Evolutionary conservation across 164 flowering plant genomes (phyloP).

Genomic region (Stephania japonica): DNA sequence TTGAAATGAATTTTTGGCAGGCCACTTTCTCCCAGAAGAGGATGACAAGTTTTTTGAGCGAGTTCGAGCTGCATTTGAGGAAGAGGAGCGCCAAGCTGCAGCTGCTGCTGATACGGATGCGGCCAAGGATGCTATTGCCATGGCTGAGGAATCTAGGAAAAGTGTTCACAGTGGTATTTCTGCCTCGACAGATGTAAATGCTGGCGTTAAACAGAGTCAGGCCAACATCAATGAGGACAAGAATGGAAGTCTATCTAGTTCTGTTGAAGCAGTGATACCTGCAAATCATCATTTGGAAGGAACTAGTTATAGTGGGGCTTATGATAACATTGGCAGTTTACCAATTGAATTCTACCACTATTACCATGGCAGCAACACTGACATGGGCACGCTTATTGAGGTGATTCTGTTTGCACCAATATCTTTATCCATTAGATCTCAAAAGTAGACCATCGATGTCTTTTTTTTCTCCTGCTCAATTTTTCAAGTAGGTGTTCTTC

Average conservation of each 20-base stretch:
- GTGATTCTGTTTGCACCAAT: constrained; percentile 26
- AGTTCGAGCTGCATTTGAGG: constrained; percentile 93
- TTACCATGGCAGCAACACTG: constrained; percentile 87
- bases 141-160: constrained; percentile 72
- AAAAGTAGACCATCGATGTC: not conserved
- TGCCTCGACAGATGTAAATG: constrained; percentile 23
- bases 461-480: not conserved
- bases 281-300: constrained; percentile 26
- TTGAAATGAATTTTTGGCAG: constrained; percentile 28
- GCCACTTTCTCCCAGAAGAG: constrained; percentile 95
- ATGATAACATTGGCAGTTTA: constrained; percentile 49
- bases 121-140: constrained; percentile 84
- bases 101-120: constrained; percentile 77
- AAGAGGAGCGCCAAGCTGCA: constrained; percentile 68
- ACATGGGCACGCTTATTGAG: constrained; percentile 95
- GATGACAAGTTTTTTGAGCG: constrained; percentile 93
- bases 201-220: constrained; percentile 17
- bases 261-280: constrained; percentile 21
- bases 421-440: not conserved
- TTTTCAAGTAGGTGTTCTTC: not conserved
- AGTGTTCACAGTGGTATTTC: constrained; percentile 20
- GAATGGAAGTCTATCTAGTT: constrained; percentile 10
- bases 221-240: constrained; percentile 17
- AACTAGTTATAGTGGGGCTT: constrained; percentile 30
- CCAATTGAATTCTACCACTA: constrained; percentile 91